Evolutionary conservation across 495 filamentous ascomycete species (phyloP).

Genomic region (Diplogelasinospora grovesii): DNA sequence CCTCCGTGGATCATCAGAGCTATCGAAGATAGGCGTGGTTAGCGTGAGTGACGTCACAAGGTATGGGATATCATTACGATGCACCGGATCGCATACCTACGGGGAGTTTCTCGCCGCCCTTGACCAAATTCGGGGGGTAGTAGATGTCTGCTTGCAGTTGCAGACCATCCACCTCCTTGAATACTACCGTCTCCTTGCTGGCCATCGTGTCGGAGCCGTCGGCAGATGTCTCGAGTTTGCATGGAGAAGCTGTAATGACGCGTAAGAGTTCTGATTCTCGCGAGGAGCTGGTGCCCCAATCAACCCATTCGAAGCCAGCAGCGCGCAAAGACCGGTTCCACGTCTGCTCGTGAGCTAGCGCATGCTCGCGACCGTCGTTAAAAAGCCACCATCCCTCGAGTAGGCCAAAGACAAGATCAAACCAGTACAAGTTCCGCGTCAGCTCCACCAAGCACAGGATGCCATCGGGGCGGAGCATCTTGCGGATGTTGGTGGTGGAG

Average conservation of each 20-base stretch:
- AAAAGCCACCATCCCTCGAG: conserved; percentile 51
- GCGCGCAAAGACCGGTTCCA: conserved; percentile 39
- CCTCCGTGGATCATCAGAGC: conserved; percentile 56
- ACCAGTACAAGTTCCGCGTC: conserved; percentile 30
- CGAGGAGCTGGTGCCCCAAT: too few relatives aligned
- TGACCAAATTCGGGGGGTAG: too few relatives aligned
- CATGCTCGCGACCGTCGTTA: conserved; percentile 43
- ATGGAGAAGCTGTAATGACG: too few relatives aligned
- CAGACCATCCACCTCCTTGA: conserved; percentile 17
- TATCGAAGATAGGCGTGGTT: conserved; percentile 10
- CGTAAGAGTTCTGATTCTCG: too few relatives aligned
- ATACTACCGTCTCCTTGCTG: conserved; percentile 34
- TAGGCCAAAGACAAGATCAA: conserved; percentile 46
- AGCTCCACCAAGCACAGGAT: conserved; percentile 32
- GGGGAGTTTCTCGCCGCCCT: too few relatives aligned
- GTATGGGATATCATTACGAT: too few relatives aligned
- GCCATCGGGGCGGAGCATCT: conserved; percentile 33
- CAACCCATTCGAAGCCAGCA: conserved; percentile 41
- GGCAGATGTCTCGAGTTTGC: too few relatives aligned
- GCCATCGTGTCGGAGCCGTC: too few relatives aligned
- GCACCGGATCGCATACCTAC: too few relatives aligned
- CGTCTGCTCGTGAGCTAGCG: conserved; percentile 27
- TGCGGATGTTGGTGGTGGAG: conserved; percentile 27
- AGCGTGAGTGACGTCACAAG: conserved; percentile 1
- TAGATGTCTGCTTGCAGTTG: conserved; percentile 39